Percentiles rank a stretch among this genome's conserved stretches.
Evolutionary conservation across 768 basidiomycete species (phyloP).

Genomic region (Austroboletus festivus): DNA sequence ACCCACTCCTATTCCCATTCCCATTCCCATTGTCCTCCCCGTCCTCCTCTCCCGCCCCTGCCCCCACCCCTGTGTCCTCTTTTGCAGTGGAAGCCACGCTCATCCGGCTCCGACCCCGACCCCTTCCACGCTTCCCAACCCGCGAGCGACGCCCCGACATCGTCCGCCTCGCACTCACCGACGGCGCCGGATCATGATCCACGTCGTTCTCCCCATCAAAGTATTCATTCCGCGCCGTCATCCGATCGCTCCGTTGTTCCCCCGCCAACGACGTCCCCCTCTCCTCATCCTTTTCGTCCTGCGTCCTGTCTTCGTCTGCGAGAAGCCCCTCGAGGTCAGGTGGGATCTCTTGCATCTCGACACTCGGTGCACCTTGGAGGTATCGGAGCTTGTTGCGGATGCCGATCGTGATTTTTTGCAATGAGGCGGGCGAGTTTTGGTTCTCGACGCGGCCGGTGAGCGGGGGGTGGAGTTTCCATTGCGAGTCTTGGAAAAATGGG

Average conservation of each 20-base stretch:
- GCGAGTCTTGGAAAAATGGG: conserved; percentile 85
- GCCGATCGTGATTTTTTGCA: conserved; percentile 84
- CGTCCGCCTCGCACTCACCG: conserved; percentile 19
- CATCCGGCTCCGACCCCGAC: conserved; percentile 34
- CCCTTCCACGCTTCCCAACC: conserved; percentile 28
- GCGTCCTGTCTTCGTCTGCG: conserved; percentile 64
- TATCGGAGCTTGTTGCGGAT: conserved; percentile 88
- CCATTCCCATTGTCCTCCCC: conserved; percentile 30
- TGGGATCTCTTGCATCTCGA: conserved; percentile 94
- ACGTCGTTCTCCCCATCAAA: conserved; percentile 72
- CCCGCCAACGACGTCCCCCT: conserved; percentile 53
- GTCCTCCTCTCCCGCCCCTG: conserved; percentile 34
- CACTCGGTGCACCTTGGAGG: conserved; percentile 93
- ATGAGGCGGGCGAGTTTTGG: conserved; percentile 75
- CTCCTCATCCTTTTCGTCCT: conserved; percentile 72
- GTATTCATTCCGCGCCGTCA: conserved; percentile 60
- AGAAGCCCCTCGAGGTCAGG: conserved; percentile 82
- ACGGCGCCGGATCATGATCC: conserved; percentile 45
- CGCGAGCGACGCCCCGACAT: conserved; percentile 18
- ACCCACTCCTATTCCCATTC: neutral
- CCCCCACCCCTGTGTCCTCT: conserved; percentile 31
- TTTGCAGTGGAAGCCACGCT: conserved; percentile 20
- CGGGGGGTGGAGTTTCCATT: conserved; percentile 92
- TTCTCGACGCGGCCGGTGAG: conserved; percentile 91
- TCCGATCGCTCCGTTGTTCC: conserved; percentile 48